phyloP scores from a whole-genome alignment of 75 land plant species.

The Azolla pinnata region DNA sequence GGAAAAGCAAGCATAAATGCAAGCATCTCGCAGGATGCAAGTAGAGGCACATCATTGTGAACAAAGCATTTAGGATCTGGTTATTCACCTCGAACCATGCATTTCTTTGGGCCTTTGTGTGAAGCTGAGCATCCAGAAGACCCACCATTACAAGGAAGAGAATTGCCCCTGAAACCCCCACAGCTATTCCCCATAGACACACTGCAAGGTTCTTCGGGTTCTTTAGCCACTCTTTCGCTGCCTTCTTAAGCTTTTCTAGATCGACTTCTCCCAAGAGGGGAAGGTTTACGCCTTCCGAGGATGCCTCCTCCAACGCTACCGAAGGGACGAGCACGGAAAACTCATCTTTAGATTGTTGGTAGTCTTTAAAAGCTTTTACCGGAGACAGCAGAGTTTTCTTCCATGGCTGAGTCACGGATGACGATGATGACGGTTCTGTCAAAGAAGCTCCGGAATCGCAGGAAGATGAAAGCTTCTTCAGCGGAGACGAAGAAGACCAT shows the following conservation, averaged over 20 bases:
- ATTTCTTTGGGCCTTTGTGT: constrained; percentile 44
- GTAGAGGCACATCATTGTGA: constrained; percentile 67
- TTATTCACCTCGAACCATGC: constrained; percentile 73
- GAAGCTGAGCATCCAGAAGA: constrained; percentile 44
- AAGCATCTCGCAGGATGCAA: constrained; percentile 60
- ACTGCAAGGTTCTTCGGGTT: constrained; percentile 66
- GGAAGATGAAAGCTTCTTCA: no score
- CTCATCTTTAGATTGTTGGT: neutral
- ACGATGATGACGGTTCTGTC: no score
- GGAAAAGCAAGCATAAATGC: constrained; percentile 44
- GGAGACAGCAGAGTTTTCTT: neutral
- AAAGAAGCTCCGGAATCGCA: no score
- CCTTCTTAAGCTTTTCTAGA: constrained; percentile 31
- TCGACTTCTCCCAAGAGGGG: constrained; percentile 45
- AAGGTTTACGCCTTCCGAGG: constrained; percentile 32
- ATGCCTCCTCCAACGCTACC: neutral
- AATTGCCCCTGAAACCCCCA: constrained; percentile 50
- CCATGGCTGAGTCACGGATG: no score
- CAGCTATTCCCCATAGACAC: constrained; percentile 46
- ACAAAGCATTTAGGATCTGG: constrained; percentile 77
- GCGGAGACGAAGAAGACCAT: no score
- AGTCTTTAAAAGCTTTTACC: neutral
- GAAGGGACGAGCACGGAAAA: constrained; percentile 1
- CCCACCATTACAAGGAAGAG: constrained; percentile 82
- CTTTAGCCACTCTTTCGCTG: constrained; percentile 49